Base-by-base conservation (phyloP, 257 asterid species). In the Ehretia macrophylla region DNA sequence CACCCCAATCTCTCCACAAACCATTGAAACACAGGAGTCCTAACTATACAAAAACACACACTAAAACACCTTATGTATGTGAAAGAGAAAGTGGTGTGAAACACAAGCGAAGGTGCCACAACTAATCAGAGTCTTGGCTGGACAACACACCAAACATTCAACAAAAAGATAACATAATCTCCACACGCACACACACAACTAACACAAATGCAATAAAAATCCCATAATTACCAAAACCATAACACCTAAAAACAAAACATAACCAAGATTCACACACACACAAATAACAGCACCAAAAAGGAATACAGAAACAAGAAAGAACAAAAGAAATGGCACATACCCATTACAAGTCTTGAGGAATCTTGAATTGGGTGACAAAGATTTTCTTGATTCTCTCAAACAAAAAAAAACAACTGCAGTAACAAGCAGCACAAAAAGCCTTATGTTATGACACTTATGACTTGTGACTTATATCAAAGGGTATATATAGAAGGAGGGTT, bases 331-430 rank as follows among this genome's bases (percentile, higher is more conserved):
- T 58, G 65, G 55, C 54, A 64, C 84, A 57, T 70, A 81, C 86
- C 93, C 83, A 79, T 77, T 55, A 32, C 68, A 73, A 72, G 37
- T 72, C 70, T 66, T n/a, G 73, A 60, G 58, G 13, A 68, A 59
- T 71, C 70, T 50, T 60, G 48, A 63, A 58, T 65, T 46, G 69
- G 62, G 73, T 32, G 27, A 49, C 74, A 54, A 35, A 59, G 59
- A 48, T 59, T 57, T 51, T 55, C 60, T 73, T 66, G 71, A 70
- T 44, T 60, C 71, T 58, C 73, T 66, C 63, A 32, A 52, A 23
- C 37, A 32, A 3, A 8, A 21, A 21, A 52, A 52, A 42, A 42
- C 47, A 10, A 42, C 16, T 42, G 47, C 47, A 42, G 47, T 10
- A 42, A 42, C 47, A 40, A 19, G 44, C 40, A 69, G 35, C 57